Base-by-base conservation (phyloP, 768 basidiomycete species). In the Steccherinum ochraceum region DNA sequence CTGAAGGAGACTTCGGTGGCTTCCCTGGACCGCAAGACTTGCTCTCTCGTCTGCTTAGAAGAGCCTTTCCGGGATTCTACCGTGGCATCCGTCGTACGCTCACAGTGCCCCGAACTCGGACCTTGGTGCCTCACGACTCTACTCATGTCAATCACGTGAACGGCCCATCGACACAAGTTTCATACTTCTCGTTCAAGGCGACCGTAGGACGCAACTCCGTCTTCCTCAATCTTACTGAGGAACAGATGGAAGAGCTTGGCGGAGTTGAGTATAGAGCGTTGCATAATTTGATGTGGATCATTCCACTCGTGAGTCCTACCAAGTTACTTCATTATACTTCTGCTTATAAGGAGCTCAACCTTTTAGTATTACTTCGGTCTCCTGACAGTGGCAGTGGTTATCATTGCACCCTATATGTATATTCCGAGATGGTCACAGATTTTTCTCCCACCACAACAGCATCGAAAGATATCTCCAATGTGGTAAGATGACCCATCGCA, bases 241-340 rank as follows among this genome's bases (percentile, higher is more conserved):
- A 89, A 41, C 84, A 96, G 56, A 69, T 87, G 60, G 89, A 94
- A 53, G 91, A 94, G 61, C 70, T 97, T 4, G 94, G 93, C 3
- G 93, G 93, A 12, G 83, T 94, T 10, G 94, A 98, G 64, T 97
- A 89, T 63, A 78, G 92, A 11, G 89, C 87, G 4, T 68, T 95
- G 56, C 84, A 83, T 43, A 78, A 83, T 2, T 64, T 95, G 42
- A 67, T 90, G 12, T 93, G 88, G 85, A 76, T 93, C 46, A 80
- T 93, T 26, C 75, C 79, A 3, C 61, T 69, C 41, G 92, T 93
- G 61, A 66, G 86, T 72, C 30, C 40, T 27, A n/a, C n/a, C n/a
- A n/a, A n/a, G n/a, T n/a, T n/a, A n/a, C n/a, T 24, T 43, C n/a
- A 19, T 42, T 43, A 47, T 5, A 5, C 42, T 30, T 25, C 21